Percentiles rank a stretch among this genome's conserved stretches.
These are phyloP conservation scores for Collybia mongolica DNA, from an alignment of 768 basidiomycete genomes.

Conservation along the genomic window DNA sequence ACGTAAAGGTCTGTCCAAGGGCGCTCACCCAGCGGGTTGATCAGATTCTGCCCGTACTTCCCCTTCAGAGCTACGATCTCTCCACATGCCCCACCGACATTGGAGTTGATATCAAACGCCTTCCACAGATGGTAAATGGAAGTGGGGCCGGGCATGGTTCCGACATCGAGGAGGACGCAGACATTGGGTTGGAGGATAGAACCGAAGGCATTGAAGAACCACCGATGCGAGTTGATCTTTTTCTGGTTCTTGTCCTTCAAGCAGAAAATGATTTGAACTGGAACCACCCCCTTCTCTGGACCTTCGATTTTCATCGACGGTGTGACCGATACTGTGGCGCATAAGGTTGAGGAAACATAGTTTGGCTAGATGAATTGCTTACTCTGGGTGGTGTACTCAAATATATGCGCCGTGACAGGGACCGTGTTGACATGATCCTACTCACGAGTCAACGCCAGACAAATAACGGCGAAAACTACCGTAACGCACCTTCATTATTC, in stretches of 20 bases:
- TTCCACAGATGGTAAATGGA: conserved; percentile 94
- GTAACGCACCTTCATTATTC: conserved; percentile 72
- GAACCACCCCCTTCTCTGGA: conserved; percentile 76
- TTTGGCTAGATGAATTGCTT: conserved; percentile 20
- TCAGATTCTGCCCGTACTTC: conserved; percentile 70
- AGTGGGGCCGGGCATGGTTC: conserved; percentile 79
- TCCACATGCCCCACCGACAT: conserved; percentile 93
- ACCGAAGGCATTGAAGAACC: conserved; percentile 94
- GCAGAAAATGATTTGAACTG: conserved; percentile 92
- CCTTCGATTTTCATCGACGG: conserved; percentile 82
- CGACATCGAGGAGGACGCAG: conserved; percentile 88
- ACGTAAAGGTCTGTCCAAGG: too few species aligned
- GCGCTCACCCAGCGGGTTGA: conserved; percentile 63
- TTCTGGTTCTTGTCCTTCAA: conserved; percentile 93
- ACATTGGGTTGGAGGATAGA: conserved; percentile 87
- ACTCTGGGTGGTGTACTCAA: conserved; percentile 94
- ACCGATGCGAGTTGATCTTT: conserved; percentile 93
- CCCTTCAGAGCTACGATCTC: conserved; percentile 94
- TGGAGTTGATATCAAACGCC: conserved; percentile 89
- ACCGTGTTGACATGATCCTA: conserved; percentile 78
- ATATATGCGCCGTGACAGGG: conserved; percentile 86
- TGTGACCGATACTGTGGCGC: conserved; percentile 66
- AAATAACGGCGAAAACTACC: neutral
- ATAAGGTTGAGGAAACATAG: conserved; percentile 1
- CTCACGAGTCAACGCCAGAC: neutral